A percentile compares a stretch with the other conserved stretches of the same genome.
phyloP scores from a whole-genome alignment of 345 rosid species.

The Citrus australasica region DNA sequence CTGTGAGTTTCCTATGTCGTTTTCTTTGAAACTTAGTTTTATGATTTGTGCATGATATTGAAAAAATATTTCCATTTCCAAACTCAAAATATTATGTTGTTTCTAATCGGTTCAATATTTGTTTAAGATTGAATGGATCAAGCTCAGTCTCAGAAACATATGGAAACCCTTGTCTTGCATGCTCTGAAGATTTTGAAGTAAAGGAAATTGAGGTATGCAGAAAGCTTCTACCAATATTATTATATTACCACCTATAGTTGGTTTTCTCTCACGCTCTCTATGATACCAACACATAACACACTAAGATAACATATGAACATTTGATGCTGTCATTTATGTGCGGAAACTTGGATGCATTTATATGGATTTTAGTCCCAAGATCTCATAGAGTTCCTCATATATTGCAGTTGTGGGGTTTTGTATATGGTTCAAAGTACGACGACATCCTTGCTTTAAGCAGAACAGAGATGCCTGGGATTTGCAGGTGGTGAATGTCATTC shows the following conservation, averaged over 20 bases:
- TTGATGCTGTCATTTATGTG: not conserved
- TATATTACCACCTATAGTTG: no score
- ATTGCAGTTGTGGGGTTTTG: conserved; percentile 91
- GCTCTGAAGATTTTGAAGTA: conserved; percentile 78
- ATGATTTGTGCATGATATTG: not conserved
- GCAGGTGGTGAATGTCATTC: conserved; percentile 54
- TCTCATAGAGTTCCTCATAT: not conserved
- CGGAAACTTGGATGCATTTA: not conserved
- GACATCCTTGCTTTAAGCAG: conserved; percentile 71
- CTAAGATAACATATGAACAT: not conserved
- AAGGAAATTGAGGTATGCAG: conserved; percentile 81
- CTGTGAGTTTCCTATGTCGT: conserved; percentile 49
- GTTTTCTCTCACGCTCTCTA: not conserved
- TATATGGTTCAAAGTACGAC: conserved; percentile 75
- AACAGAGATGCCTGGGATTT: conserved; percentile 66
- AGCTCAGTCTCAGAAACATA: conserved; percentile 93
- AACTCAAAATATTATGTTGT: not conserved
- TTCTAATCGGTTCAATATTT: conserved; percentile 6
- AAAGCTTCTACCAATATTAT: not conserved
- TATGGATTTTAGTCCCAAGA: not conserved
- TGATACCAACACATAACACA: not conserved
- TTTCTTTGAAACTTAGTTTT: not conserved
- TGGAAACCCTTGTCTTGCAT: conserved; percentile 86
- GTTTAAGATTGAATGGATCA: conserved; percentile 71
- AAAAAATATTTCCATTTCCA: not conserved